These are phyloP conservation scores for Hygrocybe coccinea DNA, from an alignment of 768 basidiomycete genomes.

Conservation along the genomic window DNA sequence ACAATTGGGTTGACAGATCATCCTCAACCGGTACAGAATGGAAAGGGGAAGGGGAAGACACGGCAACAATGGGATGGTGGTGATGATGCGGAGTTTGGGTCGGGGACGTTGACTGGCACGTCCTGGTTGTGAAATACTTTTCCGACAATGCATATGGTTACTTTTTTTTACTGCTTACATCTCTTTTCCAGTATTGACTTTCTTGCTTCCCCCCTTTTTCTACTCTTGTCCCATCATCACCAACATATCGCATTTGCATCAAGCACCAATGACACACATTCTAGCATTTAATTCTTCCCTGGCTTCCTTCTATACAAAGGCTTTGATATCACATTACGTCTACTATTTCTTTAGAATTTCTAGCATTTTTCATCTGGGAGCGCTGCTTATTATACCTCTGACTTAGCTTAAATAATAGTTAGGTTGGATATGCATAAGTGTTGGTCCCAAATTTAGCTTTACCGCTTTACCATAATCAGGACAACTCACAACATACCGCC, in stretches of 20 bases:
- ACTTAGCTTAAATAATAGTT: too few species aligned
- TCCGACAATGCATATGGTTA: not conserved
- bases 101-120: constrained; percentile 6
- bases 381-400: too few species aligned
- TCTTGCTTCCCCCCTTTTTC: not conserved
- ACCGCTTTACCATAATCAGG: too few species aligned
- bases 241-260: constrained; percentile 9
- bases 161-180: constrained; percentile 1
- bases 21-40: constrained; percentile 32
- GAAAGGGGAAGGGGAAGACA: constrained; percentile 64
- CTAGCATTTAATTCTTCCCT: not conserved
- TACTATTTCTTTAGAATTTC: not conserved
- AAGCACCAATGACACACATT: constrained; percentile 7
- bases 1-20: constrained; percentile 10
- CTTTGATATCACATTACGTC: too few species aligned
- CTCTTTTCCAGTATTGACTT: not conserved
- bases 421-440: too few species aligned
- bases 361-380: not conserved
- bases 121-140: constrained; percentile 4
- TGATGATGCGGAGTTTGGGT: constrained; percentile 22
- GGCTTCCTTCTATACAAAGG: not conserved
- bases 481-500: too few species aligned
- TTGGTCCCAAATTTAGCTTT: too few species aligned
- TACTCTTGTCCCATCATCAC: not conserved
- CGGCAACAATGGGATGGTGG: constrained; percentile 43